These are phyloP conservation scores for Cercis canadensis DNA, from an alignment of 306 rosid species.

Conservation along the genomic window DNA sequence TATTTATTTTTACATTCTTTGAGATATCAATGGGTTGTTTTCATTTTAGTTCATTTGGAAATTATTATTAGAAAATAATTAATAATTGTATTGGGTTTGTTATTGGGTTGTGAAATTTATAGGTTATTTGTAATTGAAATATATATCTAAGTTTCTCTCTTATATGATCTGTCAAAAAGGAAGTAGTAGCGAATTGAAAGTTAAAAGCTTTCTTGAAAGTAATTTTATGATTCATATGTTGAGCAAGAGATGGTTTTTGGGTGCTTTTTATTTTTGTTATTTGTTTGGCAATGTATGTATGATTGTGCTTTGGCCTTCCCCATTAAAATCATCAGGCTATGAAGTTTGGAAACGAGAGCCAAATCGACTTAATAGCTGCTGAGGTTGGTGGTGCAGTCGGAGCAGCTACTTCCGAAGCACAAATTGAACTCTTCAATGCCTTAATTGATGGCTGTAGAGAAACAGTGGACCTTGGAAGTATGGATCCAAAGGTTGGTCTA, in stretches of 20 bases:
- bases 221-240: too few species aligned
- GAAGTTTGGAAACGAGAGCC: constrained; percentile 95
- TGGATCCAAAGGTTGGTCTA: constrained; percentile 83
- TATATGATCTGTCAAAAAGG: too few species aligned
- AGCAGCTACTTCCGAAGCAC: constrained; percentile 70
- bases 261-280: constrained; percentile 25
- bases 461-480: constrained; percentile 75
- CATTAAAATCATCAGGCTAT: constrained; percentile 63
- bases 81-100: too few species aligned
- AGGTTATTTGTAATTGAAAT: too few species aligned
- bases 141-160: too few species aligned
- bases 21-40: too few species aligned
- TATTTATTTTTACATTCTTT: too few species aligned
- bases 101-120: too few species aligned
- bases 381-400: constrained; percentile 90
- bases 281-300: constrained; percentile 19
- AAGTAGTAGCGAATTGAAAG: too few species aligned
- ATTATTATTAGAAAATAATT: too few species aligned
- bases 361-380: constrained; percentile 69
- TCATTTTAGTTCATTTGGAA: too few species aligned
- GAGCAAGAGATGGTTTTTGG: neutral
- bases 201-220: too few species aligned
- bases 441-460: constrained; percentile 88
- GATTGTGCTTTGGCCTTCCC: constrained; percentile 26
- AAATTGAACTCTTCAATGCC: constrained; percentile 79